Conservation (phyloP, 805 yeast genomes). For the Yamadazyma philogaea region DNA sequence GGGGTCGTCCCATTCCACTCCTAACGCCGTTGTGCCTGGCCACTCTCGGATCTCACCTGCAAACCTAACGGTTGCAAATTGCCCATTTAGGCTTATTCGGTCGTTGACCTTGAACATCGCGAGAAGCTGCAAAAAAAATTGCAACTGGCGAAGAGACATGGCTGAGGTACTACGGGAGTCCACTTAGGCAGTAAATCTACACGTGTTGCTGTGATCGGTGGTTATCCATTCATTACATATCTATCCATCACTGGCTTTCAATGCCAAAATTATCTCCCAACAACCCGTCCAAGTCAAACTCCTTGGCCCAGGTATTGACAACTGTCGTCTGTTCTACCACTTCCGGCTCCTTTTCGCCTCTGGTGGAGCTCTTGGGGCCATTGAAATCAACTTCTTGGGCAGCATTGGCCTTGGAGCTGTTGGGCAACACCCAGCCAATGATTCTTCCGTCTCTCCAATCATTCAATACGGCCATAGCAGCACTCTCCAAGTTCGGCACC, state of each 20-base stretch:
- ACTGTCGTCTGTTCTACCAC: constrained; percentile 68
- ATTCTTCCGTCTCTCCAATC: constrained; percentile 98
- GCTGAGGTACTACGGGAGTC: too few relatives aligned
- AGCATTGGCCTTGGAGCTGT: constrained; percentile 42
- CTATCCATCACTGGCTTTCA: background rate
- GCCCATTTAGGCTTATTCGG: constrained; percentile 25
- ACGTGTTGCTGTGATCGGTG: background rate
- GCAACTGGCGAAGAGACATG: too few relatives aligned
- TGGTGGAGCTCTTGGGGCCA: constrained; percentile 36
- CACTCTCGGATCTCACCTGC: constrained; percentile 59
- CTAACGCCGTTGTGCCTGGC: constrained; percentile 58
- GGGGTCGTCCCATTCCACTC: constrained; percentile 84
- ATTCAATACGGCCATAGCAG: constrained; percentile 76
- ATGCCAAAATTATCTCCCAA: constrained; percentile 48
- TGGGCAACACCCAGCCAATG: constrained; percentile 85
- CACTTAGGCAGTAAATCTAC: too few relatives aligned
- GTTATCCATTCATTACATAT: constrained; percentile 3
- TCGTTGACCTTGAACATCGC: constrained; percentile 13
- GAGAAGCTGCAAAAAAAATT: background rate
- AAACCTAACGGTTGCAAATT: constrained; percentile 61
- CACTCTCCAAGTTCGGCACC: constrained; percentile 81
- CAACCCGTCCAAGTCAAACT: constrained; percentile 85
- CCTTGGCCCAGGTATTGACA: constrained; percentile 90
- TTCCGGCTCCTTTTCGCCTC: constrained; percentile 45
- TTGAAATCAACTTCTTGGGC: constrained; percentile 22